phyloP scores from a whole-genome alignment of 768 basidiomycete species.

The Agaricus blazei region DNA sequence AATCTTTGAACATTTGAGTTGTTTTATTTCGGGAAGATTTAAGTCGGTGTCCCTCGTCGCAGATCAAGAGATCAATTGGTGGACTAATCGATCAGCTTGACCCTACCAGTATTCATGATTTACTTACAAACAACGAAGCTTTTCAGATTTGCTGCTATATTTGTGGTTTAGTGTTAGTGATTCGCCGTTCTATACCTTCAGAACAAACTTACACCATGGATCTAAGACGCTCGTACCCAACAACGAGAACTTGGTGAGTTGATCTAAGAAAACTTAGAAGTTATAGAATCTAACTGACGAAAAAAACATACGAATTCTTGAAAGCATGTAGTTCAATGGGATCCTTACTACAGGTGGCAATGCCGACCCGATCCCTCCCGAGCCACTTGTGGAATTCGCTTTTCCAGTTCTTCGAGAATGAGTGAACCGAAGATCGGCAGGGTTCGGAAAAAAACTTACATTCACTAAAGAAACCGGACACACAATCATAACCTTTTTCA shows the following conservation, averaged over 20 bases:
- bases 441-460: conserved; percentile 34
- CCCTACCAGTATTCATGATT: background rate
- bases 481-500: conserved; percentile 85
- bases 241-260: conserved; percentile 82
- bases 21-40: conserved; percentile 93
- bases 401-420: conserved; percentile 75
- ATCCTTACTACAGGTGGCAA: conserved; percentile 42
- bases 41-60: conserved; percentile 95
- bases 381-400: conserved; percentile 95
- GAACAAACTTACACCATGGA: conserved; percentile 63
- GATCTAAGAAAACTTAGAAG: conserved; percentile 35
- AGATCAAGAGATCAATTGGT: conserved; percentile 88
- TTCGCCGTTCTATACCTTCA: background rate
- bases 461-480: conserved; percentile 90
- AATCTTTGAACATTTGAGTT: conserved; percentile 73
- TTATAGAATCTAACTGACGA: background rate
- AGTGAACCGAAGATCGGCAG: conserved; percentile 6
- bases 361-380: conserved; percentile 44
- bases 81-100: conserved; percentile 44
- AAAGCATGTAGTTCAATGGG: conserved; percentile 61
- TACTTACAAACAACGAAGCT: conserved; percentile 7
- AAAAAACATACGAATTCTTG: conserved; percentile 55
- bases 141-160: conserved; percentile 6
- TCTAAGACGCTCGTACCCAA: conserved; percentile 90
- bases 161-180: background rate